Conservation (phyloP, 768 basidiomycete genomes). For the Suillus placidus region DNA sequence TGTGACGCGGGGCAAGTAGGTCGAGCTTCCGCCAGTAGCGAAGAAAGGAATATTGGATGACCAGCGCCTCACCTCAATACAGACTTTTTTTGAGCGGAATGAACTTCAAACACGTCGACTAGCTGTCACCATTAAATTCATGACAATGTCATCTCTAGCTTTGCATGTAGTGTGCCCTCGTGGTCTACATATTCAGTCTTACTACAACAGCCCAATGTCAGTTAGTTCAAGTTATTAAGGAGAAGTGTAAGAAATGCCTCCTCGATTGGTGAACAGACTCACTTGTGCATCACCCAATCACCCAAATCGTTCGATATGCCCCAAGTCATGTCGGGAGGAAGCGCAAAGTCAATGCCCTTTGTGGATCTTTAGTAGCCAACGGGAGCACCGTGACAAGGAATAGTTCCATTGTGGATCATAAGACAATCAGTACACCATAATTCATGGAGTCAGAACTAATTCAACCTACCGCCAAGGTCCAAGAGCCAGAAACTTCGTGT, state of each 20-base stretch:
- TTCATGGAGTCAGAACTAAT: background rate
- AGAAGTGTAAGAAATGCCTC: background rate
- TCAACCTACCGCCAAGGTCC: background rate
- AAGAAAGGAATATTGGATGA: no score
- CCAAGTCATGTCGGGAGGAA: background rate
- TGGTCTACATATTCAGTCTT: background rate
- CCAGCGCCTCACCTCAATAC: no score
- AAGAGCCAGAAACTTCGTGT: background rate
- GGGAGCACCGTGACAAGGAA: background rate
- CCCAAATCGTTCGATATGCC: background rate
- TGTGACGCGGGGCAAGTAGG: no score
- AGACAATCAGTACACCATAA: background rate
- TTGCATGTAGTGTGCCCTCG: background rate
- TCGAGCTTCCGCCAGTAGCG: no score
- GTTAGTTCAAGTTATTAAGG: background rate
- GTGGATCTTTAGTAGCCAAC: background rate
- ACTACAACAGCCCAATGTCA: background rate
- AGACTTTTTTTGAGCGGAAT: no score
- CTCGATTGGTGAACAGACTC: background rate
- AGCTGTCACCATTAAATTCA: background rate
- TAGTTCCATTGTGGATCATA: background rate
- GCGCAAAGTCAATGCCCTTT: no score
- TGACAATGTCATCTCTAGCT: background rate
- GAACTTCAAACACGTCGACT: no score
- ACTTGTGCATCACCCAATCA: background rate